phyloP scores from a whole-genome alignment of 129 eudicot species.

The Erigeron canadensis region DNA sequence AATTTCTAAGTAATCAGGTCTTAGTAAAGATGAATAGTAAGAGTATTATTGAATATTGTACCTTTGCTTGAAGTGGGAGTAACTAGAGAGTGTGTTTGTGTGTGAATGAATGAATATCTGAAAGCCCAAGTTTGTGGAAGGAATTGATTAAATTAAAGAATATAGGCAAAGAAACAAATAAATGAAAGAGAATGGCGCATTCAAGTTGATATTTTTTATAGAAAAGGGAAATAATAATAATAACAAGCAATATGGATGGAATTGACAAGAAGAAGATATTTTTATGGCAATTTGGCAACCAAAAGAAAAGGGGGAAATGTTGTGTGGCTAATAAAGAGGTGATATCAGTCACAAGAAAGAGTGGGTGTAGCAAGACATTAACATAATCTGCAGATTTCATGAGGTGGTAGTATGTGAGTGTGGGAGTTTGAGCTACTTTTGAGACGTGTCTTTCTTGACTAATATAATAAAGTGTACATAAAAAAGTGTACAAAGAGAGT shows the following conservation, averaged over 20 bases:
- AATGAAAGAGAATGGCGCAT: slow-evolving; percentile 19
- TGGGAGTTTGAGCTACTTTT: slow-evolving; percentile 1
- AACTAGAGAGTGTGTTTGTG: slow-evolving; percentile 22
- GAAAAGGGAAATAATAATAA: slow-evolving; percentile 11
- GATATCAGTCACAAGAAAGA: slow-evolving; percentile 15
- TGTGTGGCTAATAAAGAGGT: slow-evolving; percentile 14
- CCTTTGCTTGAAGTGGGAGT: slow-evolving; percentile 44
- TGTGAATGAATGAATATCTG: slow-evolving; percentile 20
- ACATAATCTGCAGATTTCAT: neutral
- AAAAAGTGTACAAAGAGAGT: no score
- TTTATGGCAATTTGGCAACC: slow-evolving; percentile 14
- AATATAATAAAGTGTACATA: no score
- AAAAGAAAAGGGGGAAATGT: slow-evolving; percentile 10
- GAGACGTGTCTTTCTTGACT: neutral
- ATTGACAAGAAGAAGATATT: slow-evolving; percentile 31
- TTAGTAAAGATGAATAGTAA: neutral
- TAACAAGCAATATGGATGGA: slow-evolving; percentile 1
- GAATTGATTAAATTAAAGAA: neutral
- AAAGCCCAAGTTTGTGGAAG: slow-evolving; percentile 19
- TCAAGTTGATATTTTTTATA: slow-evolving; percentile 19
- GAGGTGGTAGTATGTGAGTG: neutral
- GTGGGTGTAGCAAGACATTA: neutral
- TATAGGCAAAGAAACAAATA: slow-evolving; percentile 14
- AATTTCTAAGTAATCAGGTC: neutral
- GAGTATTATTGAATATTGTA: slow-evolving; percentile 1